Evolutionary conservation across 202 grass and related monocot species (phyloP), one percentile per base, ranked within the genome.

Genomic region (Alloteropsis angusta): DNA sequence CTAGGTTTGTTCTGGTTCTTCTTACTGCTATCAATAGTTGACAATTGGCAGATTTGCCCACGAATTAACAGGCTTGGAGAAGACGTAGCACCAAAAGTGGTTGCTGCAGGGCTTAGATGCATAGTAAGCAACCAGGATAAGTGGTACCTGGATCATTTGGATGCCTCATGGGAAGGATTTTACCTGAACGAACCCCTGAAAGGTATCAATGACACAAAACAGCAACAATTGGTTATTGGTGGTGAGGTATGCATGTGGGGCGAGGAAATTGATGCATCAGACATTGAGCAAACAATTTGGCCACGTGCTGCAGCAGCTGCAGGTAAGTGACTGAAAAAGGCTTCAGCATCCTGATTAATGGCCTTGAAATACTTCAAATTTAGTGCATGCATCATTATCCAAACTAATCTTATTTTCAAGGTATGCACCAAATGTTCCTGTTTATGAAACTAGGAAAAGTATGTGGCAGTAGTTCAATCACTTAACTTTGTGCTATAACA

Each of bases 241-340:
- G 91, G 95, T 32, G 95, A 98, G 78, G 89, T 98, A 38, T 98
- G 92, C 72, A 87, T 89, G 95, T 98, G 91, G 89, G 95, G 65
- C 13, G 95, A 98, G 55, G 83, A 90, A 62, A 94, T 94, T 25
- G 91, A 97, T 84, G 79, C 87, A 14, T 97, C 94, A 4, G 91
- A 97, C 75, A 94, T 97, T 49, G 69, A 97, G 61, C 94, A 97
- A 79, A 97, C 94, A 36, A 97, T 97, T 74, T 97, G 85, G 94
- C 94, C 94, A 42, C 89, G 94, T 55, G 94, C 89, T 47, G 91
- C 94, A 46, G 94, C 94, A 59, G 91, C 94, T 71, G 94, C 94
- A 90, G 94, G 94, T 94, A 85, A 87, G 56, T 76, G 70, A 72
- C 14, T 37, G 16, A 84, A 62, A 54, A 39, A 62, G 25, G 47